Base-by-base conservation (phyloP, 1,139 yeast genomes). In the Magnusiomyces ingens region DNA sequence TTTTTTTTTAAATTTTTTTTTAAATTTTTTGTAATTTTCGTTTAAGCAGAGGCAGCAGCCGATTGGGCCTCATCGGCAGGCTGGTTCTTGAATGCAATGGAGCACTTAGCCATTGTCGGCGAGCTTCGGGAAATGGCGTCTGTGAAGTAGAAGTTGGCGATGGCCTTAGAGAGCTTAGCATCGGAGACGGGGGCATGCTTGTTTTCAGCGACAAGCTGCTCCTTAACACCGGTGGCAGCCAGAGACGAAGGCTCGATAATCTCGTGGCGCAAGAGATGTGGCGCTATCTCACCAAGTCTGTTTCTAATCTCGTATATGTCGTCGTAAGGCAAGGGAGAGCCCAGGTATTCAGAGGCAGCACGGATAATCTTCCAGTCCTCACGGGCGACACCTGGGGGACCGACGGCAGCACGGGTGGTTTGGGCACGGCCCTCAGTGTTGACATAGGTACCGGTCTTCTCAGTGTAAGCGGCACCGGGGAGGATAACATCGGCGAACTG, bases 351-450 rank as follows among this genome's bases (percentile, higher is more conserved):
- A 52, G 88, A 81, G 56, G 86, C 78, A 10, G 95, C 96, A 71
- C 94, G 82, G 63, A 88, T 71, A 60, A 88, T 84, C 75, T 85
- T 84, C 96, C 96, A 88, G 72, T 88, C 96, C 71, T 88, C 95
- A 69, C 96, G 84, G 46, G 95, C 95, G 53, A 81, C 86, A 43
- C 94, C 95, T 52, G 95, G 95, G n/a, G 95, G 84, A 59, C 85
- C 87, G 22, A 89, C 84, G 43, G 95, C 94, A 50, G 96, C 95
- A 63, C 94, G 80, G 2, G 95, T 85, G 56, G 78, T 73, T 75
- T 88, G 96, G 12, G 90, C 81, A 69, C 96, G 83, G 62, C 96
- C 96, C 73, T 88, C 96, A 48, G 95, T 87, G 73, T 88, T 88
- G 58, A 88, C 91, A 70, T 81, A 88, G n/a, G 95, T 88, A 58